Percentiles rank a stretch among this genome's conserved stretches.
Conservation (phyloP, 106 monocot genomes). For the Apostasia ramifera region DNA sequence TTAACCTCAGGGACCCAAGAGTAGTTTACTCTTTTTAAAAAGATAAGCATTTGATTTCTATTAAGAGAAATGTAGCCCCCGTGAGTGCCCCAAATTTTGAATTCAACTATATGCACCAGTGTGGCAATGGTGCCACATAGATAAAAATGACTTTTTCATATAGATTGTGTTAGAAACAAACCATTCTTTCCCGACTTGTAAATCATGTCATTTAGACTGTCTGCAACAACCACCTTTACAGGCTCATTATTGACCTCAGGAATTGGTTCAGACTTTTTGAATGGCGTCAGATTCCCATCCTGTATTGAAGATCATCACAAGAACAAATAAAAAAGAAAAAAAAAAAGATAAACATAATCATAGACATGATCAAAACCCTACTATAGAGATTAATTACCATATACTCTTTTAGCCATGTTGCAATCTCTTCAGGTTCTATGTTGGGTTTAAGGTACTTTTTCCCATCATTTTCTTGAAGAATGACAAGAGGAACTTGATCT, state of each 20-base stretch:
- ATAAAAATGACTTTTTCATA: neutral
- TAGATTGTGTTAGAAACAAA: constrained; percentile 13
- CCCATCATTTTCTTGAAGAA: constrained; percentile 51
- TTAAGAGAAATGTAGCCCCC: neutral
- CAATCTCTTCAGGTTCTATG: constrained; percentile 54
- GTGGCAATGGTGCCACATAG: no score
- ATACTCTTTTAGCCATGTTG: constrained; percentile 70
- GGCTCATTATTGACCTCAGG: constrained; percentile 79
- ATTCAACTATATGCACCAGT: neutral
- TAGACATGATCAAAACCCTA: neutral
- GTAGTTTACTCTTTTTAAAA: neutral
- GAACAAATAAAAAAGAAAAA: neutral
- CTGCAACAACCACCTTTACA: constrained; percentile 84
- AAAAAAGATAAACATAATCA: neutral
- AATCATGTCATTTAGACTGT: constrained; percentile 62
- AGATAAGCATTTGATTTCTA: neutral
- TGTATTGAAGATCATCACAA: constrained; percentile 9
- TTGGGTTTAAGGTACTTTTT: constrained; percentile 70
- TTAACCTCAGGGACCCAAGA: neutral
- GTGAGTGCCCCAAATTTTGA: neutral
- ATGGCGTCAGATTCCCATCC: constrained; percentile 69
- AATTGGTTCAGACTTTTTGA: constrained; percentile 84
- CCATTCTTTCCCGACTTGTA: constrained; percentile 82
- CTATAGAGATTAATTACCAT: constrained; percentile 13
- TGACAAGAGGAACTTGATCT: constrained; percentile 63